A percentile compares a stretch with the other conserved stretches of the same genome.
Conservation (phyloP, 768 basidiomycete species). For the Guyanaporus albipodus region DNA sequence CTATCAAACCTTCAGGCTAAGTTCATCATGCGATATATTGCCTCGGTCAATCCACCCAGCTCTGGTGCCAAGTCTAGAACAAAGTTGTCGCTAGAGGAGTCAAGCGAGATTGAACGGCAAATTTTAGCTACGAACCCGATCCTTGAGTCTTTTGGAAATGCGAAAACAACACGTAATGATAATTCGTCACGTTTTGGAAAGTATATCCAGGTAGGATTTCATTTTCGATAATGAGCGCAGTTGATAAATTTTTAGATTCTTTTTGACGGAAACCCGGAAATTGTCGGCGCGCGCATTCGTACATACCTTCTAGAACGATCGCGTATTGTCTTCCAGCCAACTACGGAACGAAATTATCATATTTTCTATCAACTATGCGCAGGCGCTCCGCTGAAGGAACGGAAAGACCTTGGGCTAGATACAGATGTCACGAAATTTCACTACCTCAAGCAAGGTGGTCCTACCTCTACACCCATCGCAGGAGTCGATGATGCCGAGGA, state of each 20-base stretch:
- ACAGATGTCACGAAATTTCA: constrained; percentile 82
- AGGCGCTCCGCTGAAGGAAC: constrained; percentile 91
- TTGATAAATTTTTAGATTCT: constrained; percentile 61
- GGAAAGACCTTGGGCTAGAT: constrained; percentile 91
- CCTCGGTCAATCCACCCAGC: constrained; percentile 88
- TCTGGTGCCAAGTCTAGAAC: constrained; percentile 57
- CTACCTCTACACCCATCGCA: constrained; percentile 76
- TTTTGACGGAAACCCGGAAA: constrained; percentile 93
- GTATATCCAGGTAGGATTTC: constrained; percentile 80
- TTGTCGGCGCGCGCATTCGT: constrained; percentile 97
- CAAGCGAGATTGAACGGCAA: constrained; percentile 93
- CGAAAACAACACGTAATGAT: constrained; percentile 98
- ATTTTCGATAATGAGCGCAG: neutral
- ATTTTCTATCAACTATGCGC: constrained; percentile 99
- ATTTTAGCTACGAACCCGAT: constrained; percentile 99
- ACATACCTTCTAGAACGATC: constrained; percentile 98
- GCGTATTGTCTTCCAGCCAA: constrained; percentile 94
- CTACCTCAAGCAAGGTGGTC: constrained; percentile 91
- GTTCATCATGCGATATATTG: constrained; percentile 98
- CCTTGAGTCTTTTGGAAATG: constrained; percentile 98
- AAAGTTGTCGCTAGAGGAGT: constrained; percentile 75
- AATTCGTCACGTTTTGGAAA: constrained; percentile 99
- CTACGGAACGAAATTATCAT: constrained; percentile 97
- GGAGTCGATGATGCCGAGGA: constrained; percentile 98
- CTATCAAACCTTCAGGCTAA: constrained; percentile 68